These are phyloP conservation scores for Amanita fuliginea DNA, from an alignment of 768 basidiomycete genomes.

Conservation along the genomic window DNA sequence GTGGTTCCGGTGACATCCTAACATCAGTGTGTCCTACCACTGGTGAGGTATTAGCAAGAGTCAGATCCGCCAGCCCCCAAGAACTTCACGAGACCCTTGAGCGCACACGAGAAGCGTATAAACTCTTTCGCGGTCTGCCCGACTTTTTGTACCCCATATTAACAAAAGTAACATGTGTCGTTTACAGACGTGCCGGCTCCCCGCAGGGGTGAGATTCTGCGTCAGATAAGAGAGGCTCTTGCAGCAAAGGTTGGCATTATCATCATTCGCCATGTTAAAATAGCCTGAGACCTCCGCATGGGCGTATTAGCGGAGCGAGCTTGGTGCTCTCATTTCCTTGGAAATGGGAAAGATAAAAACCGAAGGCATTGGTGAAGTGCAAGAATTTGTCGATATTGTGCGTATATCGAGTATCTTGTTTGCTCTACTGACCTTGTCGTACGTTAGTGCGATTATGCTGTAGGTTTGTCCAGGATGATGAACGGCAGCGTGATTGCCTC, in stretches of 20 bases:
- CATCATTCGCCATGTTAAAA: constrained; percentile 1
- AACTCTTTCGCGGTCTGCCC: constrained; percentile 45
- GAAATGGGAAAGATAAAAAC: constrained; percentile 90
- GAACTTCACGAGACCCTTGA: constrained; percentile 64
- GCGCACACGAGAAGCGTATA: constrained; percentile 66
- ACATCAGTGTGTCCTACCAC: constrained; percentile 77
- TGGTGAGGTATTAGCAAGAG: constrained; percentile 70
- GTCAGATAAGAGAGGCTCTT: constrained; percentile 80
- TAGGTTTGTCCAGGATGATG: constrained; percentile 91
- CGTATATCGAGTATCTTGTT: constrained; percentile 5
- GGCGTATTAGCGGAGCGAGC: constrained; percentile 49
- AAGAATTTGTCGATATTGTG: constrained; percentile 92
- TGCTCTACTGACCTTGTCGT: background rate
- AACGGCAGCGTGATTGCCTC: constrained; percentile 81
- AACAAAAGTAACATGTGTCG: background rate
- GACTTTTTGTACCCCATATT: background rate
- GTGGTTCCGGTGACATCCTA: constrained; percentile 61
- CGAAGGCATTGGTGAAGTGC: constrained; percentile 89
- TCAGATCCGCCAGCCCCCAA: constrained; percentile 59
- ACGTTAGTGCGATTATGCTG: constrained; percentile 85
- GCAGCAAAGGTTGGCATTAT: constrained; percentile 56
- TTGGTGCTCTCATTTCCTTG: constrained; percentile 76
- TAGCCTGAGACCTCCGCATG: constrained; percentile 8
- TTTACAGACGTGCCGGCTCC: constrained; percentile 63
- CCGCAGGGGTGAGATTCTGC: constrained; percentile 74